A percentile compares a stretch with the other conserved stretches of the same genome.
Conservation (phyloP, 441 rosid species). For the Populus trichocarpa region DNA sequence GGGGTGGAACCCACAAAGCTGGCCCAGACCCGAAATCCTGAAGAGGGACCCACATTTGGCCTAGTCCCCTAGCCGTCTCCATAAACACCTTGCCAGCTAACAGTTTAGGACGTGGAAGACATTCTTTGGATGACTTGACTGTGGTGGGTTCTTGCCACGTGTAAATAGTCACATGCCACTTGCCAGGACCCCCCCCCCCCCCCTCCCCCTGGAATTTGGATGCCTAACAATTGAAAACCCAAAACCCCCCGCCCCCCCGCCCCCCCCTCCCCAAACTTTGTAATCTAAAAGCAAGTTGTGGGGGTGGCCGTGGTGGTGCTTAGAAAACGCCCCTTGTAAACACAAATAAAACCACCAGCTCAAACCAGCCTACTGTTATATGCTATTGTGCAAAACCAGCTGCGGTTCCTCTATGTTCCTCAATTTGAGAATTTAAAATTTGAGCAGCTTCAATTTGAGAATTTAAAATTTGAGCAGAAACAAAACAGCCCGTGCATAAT, state of each 20-base stretch:
- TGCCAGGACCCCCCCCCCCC: neutral
- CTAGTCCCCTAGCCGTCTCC: conserved; percentile 19
- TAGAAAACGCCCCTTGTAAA: conserved; percentile 32
- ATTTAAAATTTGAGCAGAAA: neutral
- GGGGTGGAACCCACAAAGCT: neutral
- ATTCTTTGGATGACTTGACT: conserved; percentile 12
- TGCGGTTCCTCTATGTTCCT: neutral
- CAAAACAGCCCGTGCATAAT: neutral
- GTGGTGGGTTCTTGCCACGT: conserved; percentile 28
- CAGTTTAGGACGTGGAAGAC: conserved; percentile 28
- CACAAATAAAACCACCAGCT: conserved; percentile 25
- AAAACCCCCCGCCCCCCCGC: too few species aligned
- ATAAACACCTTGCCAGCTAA: conserved; percentile 9
- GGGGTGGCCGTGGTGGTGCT: neutral
- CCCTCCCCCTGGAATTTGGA: neutral
- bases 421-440: too few species aligned
- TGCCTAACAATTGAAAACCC: too few species aligned
- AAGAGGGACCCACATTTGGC: conserved; percentile 6
- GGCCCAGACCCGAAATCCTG: conserved; percentile 22
- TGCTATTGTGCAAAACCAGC: conserved; percentile 27
- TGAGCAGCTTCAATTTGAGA: too few species aligned
- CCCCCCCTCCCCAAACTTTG: too few species aligned
- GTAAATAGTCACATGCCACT: neutral
- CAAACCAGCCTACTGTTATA: conserved; percentile 4
- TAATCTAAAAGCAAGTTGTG: too few species aligned